Evolutionary conservation across 345 rosid genomes (phyloP), one percentile per base, ranked within the genome.

Genomic region (Euphorbia peplus): DNA sequence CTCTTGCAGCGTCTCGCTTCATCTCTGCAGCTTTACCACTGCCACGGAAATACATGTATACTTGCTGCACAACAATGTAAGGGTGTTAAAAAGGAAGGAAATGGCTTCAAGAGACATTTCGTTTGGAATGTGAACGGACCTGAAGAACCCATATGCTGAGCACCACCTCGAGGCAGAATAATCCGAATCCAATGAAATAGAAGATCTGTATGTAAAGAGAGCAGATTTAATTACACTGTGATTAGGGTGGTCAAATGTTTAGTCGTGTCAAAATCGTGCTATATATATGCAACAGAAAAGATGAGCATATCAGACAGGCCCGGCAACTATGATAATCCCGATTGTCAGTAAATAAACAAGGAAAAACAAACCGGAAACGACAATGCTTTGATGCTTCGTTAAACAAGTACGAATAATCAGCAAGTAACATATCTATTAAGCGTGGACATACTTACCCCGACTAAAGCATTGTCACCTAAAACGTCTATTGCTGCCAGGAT

Each of bases 31-130:
- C 80, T 55, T 76, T 67, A 22, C 80, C 80, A 13, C 80, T 76
- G 19, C 80, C 80, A 0, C 76, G 73, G 76, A 76, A 76, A 46
- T 76, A 76, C 80, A 67, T 76, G 80, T 68, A 68, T 57, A 76
- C 80, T 72, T 76, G 76, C 80, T 76, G 80, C 61, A 53, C 22
- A 21, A 18, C 14, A 47, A 44, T 8, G 19, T 16, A 16, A 22
- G 25, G 30, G 11, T 10, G 68, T 41, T 13, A 26, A 16, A 19
- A 22, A 7, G 30, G 21, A 19, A 5, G 8, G 13, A 29, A n/a
- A 35, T 22, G 47, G 12, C 29, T 9, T 7, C 37, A 25, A 28
- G 9, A 37, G 8, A 29, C 68, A 30, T 6, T 48, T 48, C 59
- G 9, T 15, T 24, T 8, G 4, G 21, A 16, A 42, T 26, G 29